Evolutionary conservation across 768 basidiomycete genomes (phyloP), one percentile per base, ranked within the genome.

Genomic region (Hericium coralloides): DNA sequence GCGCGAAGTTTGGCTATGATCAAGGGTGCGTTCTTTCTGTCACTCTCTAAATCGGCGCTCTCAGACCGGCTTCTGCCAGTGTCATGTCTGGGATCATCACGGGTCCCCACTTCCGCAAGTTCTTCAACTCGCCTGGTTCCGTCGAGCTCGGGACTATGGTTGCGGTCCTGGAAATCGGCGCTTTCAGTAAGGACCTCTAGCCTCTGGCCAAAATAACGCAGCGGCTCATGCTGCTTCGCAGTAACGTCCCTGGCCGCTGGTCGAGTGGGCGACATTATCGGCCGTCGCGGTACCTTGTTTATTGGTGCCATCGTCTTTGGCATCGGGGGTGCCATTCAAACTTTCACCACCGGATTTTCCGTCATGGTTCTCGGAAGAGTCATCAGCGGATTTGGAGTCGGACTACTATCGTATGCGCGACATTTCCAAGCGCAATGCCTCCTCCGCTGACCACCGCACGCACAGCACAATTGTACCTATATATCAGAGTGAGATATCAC

Each of bases 401-500:
- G 94, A 8, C 76, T 95, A 59, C 72, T 95, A 55, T 91, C 88
- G 89, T 92, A 66, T 65, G 87, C 78, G 17, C 49, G 56, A 15
- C 26, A 20, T 45, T 12, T 14, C 36, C 37, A 22, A 37, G 41
- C 31, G 51, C 14, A 25, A 20, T 38, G 23, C 17, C 41, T 20
- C 9, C 15, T 49, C 36, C 56, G 58, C 31, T 52, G 48, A 18
- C 8, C 38, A 41, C 4, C 39, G 18, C 25, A 55, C n/a, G 15
- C 23, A n/a, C 63, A 93, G 92, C 45, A 94, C 92, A n/a, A 93
- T 94, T 59, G 92, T 94, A 26, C 92, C 92, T 14, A 92, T 94
- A 57, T 95, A 93, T 69, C 91, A 97, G 74, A 92, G 90, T 63
- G 95, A 98, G 75, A 92, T 97, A 49, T 94, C 92, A 4, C 94